A percentile compares a stretch with the other conserved stretches of the same genome.
phyloP scores from a whole-genome alignment of 441 rosid genomes.

The Manihot esculenta region DNA sequence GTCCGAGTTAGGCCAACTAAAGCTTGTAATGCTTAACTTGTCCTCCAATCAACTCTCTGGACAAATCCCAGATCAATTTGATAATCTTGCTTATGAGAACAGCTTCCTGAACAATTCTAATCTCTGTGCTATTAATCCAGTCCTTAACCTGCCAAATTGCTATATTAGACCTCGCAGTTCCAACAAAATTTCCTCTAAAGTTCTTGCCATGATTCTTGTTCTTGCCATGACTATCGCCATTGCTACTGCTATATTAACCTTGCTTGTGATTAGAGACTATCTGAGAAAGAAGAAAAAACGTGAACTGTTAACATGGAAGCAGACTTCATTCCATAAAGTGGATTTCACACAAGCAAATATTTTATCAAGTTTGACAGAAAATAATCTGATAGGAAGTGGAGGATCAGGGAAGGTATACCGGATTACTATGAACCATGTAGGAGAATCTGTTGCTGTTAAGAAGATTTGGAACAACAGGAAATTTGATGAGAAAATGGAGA shows the following conservation, averaged over 20 bases:
- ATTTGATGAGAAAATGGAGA: constrained; percentile 56
- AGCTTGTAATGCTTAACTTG: constrained; percentile 49
- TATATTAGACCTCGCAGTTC: constrained; percentile 23
- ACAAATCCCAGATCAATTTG: constrained; percentile 46
- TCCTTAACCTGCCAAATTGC: constrained; percentile 58
- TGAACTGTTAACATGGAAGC: constrained; percentile 59
- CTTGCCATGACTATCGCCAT: constrained; percentile 35
- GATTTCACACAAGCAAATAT: constrained; percentile 61
- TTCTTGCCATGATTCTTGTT: constrained; percentile 44
- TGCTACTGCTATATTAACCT: constrained; percentile 27
- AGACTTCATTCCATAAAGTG: constrained; percentile 72
- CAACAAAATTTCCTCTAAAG: constrained; percentile 39
- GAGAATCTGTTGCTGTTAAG: constrained; percentile 77
- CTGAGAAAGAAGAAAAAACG: constrained; percentile 37
- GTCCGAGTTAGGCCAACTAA: constrained; percentile 45
- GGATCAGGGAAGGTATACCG: constrained; percentile 87
- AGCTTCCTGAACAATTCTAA: constrained; percentile 67
- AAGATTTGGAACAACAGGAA: constrained; percentile 59
- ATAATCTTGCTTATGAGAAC: constrained; percentile 58
- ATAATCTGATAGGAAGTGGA: constrained; percentile 76
- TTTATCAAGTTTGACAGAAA: constrained; percentile 58
- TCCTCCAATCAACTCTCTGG: constrained; percentile 75
- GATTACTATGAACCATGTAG: constrained; percentile 36
- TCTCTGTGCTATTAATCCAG: constrained; percentile 54
- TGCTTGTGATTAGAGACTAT: constrained; percentile 43